Percentiles rank a stretch among this genome's conserved stretches.
Conservation (phyloP, 1,139 yeast species). For the Candida labiduridarum region DNA sequence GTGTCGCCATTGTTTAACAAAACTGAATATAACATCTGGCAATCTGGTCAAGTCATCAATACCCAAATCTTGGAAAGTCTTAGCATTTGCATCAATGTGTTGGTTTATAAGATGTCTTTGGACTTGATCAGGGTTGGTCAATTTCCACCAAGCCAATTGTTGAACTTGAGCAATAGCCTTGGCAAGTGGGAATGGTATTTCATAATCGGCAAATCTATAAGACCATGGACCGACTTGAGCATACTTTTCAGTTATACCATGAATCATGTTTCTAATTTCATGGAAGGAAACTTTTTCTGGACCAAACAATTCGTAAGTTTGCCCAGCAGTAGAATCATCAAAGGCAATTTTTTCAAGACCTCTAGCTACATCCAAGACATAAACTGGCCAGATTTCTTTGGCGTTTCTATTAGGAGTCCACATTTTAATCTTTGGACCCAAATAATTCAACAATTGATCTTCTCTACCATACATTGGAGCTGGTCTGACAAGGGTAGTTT, state of each 20-base stretch:
- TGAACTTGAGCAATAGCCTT: constrained; percentile 50
- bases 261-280: constrained; percentile 72
- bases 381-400: constrained; percentile 72
- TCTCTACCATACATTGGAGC: constrained; percentile 80
- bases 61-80: constrained; percentile 73
- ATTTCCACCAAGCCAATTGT: constrained; percentile 66
- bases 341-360: constrained; percentile 79
- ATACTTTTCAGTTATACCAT: constrained; percentile 62
- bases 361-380: constrained; percentile 75
- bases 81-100: constrained; percentile 59
- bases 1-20: constrained; percentile 59
- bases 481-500: constrained; percentile 84
- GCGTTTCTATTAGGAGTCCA: constrained; percentile 68
- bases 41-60: constrained; percentile 64
- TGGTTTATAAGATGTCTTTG: constrained; percentile 78
- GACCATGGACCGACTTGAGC: constrained; percentile 56
- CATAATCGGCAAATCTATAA: constrained; percentile 34
- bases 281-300: constrained; percentile 63
- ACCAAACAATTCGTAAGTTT: constrained; percentile 78
- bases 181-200: constrained; percentile 43
- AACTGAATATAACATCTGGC: constrained; percentile 68
- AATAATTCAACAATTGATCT: constrained; percentile 68
- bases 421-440: constrained; percentile 58
- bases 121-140: constrained; percentile 72
- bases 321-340: constrained; percentile 80